Percentiles rank a stretch among this genome's conserved stretches.
These are phyloP conservation scores for Kernera saxatilis DNA, from an alignment of 345 rosid genomes.

Conservation along the genomic window DNA sequence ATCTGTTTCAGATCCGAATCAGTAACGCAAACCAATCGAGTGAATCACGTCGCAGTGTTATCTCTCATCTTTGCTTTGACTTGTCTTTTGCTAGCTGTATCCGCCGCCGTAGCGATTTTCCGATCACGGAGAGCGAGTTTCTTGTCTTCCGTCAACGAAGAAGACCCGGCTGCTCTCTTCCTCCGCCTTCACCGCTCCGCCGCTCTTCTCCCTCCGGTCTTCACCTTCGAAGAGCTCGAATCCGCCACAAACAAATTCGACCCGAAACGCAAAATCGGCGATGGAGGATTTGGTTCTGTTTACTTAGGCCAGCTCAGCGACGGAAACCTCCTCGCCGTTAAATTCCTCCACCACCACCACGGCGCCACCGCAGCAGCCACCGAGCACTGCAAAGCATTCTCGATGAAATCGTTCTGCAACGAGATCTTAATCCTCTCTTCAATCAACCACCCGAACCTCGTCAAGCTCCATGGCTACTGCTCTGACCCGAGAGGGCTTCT, in stretches of 20 bases:
- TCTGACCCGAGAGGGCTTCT: conserved; percentile 93
- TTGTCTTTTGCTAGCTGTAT: conserved; percentile 46
- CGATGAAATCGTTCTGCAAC: conserved; percentile 77
- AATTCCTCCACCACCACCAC: conserved; percentile 71
- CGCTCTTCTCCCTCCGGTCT: conserved; percentile 74
- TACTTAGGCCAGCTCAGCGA: conserved; percentile 70
- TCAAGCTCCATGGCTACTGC: conserved; percentile 91
- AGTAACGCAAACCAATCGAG: conserved; percentile 21
- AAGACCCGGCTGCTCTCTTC: conserved; percentile 75
- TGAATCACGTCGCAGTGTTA: conserved; percentile 40
- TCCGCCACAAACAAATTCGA: conserved; percentile 72
- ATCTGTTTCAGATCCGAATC: conserved; percentile 45
- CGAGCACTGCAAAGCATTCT: conserved; percentile 43
- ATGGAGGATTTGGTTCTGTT: conserved; percentile 93
- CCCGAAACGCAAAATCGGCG: conserved; percentile 75
- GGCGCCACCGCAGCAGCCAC: conserved; percentile 36
- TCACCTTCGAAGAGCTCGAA: conserved; percentile 89
- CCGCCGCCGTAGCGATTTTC: conserved; percentile 41
- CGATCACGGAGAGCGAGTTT: conserved; percentile 46
- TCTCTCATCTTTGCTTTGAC: conserved; percentile 47
- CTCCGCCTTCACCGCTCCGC: conserved; percentile 74
- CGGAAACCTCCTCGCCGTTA: conserved; percentile 71
- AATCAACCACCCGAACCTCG: conserved; percentile 75
- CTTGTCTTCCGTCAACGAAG: conserved; percentile 39
- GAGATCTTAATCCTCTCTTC: conserved; percentile 87